A percentile compares a stretch with the other conserved stretches of the same genome.
Conservation (phyloP, 495 filamentous ascomycete species). For the Neurospora sp. region DNA sequence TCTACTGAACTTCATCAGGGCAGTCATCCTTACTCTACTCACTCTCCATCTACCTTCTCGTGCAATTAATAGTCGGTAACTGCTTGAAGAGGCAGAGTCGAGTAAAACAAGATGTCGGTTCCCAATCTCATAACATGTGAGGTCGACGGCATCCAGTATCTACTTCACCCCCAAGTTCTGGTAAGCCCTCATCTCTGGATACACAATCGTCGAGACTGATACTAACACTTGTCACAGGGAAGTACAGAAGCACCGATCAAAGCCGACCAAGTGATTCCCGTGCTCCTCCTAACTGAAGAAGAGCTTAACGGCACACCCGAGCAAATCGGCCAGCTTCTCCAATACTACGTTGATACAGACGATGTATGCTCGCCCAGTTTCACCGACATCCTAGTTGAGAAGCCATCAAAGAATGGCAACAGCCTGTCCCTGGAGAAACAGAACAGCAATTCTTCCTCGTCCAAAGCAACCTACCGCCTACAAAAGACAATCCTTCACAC, state of each 20-base stretch:
- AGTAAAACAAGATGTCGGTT: neutral
- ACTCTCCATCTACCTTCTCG: neutral
- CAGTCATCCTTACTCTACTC: too few species aligned
- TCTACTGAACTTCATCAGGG: too few species aligned
- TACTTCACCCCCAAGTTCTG: neutral
- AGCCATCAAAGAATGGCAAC: neutral
- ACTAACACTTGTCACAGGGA: neutral
- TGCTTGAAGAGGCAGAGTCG: too few species aligned
- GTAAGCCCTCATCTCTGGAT: neutral
- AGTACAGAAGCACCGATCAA: conserved; percentile 5
- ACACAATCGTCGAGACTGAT: neutral
- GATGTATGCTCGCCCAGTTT: conserved; percentile 40
- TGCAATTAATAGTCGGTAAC: too few species aligned
- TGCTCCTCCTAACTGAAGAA: conserved; percentile 1
- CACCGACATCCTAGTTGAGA: conserved; percentile 41
- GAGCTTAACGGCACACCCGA: neutral
- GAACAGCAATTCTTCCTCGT: neutral
- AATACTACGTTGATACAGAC: conserved; percentile 3
- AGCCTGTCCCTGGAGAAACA: neutral
- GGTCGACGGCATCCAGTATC: neutral
- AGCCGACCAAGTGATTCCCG: conserved; percentile 6
- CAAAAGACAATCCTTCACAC: neutral
- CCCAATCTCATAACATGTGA: neutral
- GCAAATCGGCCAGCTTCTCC: neutral
- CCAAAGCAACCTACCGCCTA: neutral